Base-by-base conservation (phyloP, 2,329 filamentous ascomycete genomes). In the Penicillium psychrosexuale region DNA sequence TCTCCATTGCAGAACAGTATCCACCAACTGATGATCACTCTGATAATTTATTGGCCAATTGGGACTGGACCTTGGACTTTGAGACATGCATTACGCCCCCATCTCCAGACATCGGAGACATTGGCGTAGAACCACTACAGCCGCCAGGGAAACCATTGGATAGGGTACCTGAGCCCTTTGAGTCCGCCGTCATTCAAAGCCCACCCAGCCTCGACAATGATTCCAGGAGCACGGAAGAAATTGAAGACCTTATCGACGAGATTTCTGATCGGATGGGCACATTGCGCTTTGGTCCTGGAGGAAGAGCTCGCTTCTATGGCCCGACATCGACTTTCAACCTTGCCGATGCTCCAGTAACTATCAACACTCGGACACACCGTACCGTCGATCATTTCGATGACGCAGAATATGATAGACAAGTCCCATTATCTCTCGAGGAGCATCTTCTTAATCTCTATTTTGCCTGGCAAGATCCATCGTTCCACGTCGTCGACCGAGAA, bases 371-470 rank as follows among this genome's bases (percentile, higher is more conserved):
- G 19, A 24, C 43, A 15, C 34, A 53, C 33, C 42, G 42, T 30
- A 37, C 19, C 33, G 31, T 42, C 15, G 39, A 47, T 30, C 40
- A 30, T 31, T n/a, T 19, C 30, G 27, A 69, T 17, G 58, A 63
- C 12, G 56, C 27, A 62, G 66, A 68, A 1, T 46, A 69, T 5
- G 58, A 64, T 24, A 62, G 65, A 46, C 38, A 60, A n/a, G 64
- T 72, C 1, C 65, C 69, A 7, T 30, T 51, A 2, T 62, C 58
- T 0, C 55, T 75, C 1, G 71, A 74, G 50, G 61, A 68, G 5
- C 73, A 75, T 54, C 61, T 77, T 0, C 62, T 71, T 22, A 65
- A 66, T 13, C 62, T 76, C 4, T 77, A 73, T 39, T 77, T 77
- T 51, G 60, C 67, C 2, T 77, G 75, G 74, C 70, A 77, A 54